Evolutionary conservation across 2,329 filamentous ascomycete species (phyloP).

Genomic region (Aspergillus sp.): DNA sequence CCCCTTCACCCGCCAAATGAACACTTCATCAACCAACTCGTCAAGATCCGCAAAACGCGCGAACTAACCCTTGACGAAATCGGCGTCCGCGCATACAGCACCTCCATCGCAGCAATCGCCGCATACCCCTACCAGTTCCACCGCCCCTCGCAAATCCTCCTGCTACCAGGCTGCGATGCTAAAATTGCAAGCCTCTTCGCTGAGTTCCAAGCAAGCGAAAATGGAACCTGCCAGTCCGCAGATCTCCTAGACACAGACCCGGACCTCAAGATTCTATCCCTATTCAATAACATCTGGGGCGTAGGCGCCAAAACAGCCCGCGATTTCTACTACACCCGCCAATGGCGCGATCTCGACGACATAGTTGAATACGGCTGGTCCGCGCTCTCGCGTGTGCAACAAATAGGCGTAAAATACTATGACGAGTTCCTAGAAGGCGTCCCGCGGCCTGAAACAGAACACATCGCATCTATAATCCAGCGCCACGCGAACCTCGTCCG

Average conservation of each 20-base stretch:
- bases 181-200: conserved; percentile 74
- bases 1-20: conserved; percentile 64
- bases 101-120: conserved; percentile 72
- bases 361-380: conserved; percentile 77
- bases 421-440: conserved; percentile 73
- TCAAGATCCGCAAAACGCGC: conserved; percentile 65
- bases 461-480: conserved; percentile 59
- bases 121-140: conserved; percentile 64
- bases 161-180: conserved; percentile 69
- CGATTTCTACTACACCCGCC: conserved; percentile 67
- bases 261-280: conserved; percentile 56
- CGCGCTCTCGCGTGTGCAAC: conserved; percentile 68
- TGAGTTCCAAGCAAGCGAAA: conserved; percentile 58
- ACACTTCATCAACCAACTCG: conserved; percentile 65
- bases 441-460: conserved; percentile 64
- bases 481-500: conserved; percentile 60
- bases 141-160: conserved; percentile 36
- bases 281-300: conserved; percentile 87
- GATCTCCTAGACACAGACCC: conserved; percentile 58
- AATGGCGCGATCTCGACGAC: conserved; percentile 81
- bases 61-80: conserved; percentile 67
- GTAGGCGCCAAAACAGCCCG: conserved; percentile 74
- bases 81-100: conserved; percentile 79
- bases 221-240: conserved; percentile 57
- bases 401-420: conserved; percentile 91